Evolutionary conservation across 306 rosid genomes (phyloP), one percentile per base, ranked within the genome.

Genomic region (Betula pendula): DNA sequence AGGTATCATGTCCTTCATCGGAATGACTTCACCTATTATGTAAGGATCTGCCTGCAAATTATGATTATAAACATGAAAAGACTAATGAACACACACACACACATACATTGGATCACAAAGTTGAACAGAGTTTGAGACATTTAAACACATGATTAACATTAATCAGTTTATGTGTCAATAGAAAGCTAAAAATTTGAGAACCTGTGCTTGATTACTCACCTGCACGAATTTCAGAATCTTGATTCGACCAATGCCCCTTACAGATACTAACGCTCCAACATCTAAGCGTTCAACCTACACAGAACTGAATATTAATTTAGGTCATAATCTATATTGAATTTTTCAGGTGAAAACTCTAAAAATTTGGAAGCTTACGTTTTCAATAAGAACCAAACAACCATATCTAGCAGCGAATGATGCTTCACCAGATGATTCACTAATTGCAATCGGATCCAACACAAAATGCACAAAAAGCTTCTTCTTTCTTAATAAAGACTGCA

Each of bases 241-340:
- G 73, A 76, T 66, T 2, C 90, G 87, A 29, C 87, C 85, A 6
- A 86, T 78, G 48, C 90, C 90, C 73, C 87, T 81, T 48, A 83
- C 81, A 29, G 87, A 75, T 56, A 86, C 90, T 49, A 86, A 75
- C 20, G 90, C 87, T 73, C 90, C 90, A 67, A 86, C 84, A 33
- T 86, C 84, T 42, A 83, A 63, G 63, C 75, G 70, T 79, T 86
- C 85, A 70, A 81, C 85, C 90, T 86, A 80, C 73, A 78, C 27
- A 59, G 40, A 11, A 76, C 80, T 81, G 78, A 82, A 78, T 71
- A 70, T 66, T 74, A 68, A 44, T 60, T 80, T 69, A 79, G 75
- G 33, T 53, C 74, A 51, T 49, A 42, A 33, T 48, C 14, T 22
- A 49, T 49, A 16, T 17, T 19, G 8, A 33, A 15, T 16, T 13